Percentiles rank a stretch among this genome's conserved stretches.
These are phyloP conservation scores for Boletellus ananas DNA, from an alignment of 768 basidiomycete species.

Conservation along the genomic window DNA sequence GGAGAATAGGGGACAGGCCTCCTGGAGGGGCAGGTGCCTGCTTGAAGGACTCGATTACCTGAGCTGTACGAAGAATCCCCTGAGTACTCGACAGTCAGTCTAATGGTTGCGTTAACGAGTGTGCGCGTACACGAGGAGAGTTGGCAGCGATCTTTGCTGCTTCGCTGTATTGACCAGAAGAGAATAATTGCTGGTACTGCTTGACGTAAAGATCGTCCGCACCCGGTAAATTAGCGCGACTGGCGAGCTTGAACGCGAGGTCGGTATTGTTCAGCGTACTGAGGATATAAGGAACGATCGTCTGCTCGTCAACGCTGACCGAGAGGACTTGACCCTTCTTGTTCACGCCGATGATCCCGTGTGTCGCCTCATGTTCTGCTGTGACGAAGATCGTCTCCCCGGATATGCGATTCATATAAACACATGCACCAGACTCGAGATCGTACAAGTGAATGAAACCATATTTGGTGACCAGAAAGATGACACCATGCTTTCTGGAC, in stretches of 20 bases:
- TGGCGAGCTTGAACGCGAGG: constrained; percentile 96
- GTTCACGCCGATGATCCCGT: constrained; percentile 99
- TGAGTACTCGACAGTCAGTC: constrained; percentile 27
- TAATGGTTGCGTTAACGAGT: not conserved
- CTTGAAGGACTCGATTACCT: constrained; percentile 98
- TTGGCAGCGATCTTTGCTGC: constrained; percentile 98
- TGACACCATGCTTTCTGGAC: constrained; percentile 92
- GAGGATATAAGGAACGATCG: constrained; percentile 92
- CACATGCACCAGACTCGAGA: constrained; percentile 92
- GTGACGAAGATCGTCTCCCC: constrained; percentile 99
- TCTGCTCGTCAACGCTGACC: constrained; percentile 95
- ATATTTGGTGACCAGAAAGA: constrained; percentile 97
- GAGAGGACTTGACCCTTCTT: constrained; percentile 98
- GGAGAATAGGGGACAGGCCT: constrained; percentile 90
- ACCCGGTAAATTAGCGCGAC: constrained; percentile 92
- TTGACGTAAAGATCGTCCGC: constrained; percentile 95
- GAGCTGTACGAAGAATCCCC: constrained; percentile 92
- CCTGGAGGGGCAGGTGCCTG: constrained; percentile 87
- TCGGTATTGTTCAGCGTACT: constrained; percentile 94
- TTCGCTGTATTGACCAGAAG: constrained; percentile 82
- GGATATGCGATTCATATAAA: constrained; percentile 99
- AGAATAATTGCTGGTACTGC: constrained; percentile 91
- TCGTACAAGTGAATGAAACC: constrained; percentile 99
- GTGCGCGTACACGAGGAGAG: constrained; percentile 74
- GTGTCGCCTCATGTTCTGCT: constrained; percentile 88